phyloP scores from a whole-genome alignment of 2,329 filamentous ascomycete genomes.

The Colletotrichum somersetense region DNA sequence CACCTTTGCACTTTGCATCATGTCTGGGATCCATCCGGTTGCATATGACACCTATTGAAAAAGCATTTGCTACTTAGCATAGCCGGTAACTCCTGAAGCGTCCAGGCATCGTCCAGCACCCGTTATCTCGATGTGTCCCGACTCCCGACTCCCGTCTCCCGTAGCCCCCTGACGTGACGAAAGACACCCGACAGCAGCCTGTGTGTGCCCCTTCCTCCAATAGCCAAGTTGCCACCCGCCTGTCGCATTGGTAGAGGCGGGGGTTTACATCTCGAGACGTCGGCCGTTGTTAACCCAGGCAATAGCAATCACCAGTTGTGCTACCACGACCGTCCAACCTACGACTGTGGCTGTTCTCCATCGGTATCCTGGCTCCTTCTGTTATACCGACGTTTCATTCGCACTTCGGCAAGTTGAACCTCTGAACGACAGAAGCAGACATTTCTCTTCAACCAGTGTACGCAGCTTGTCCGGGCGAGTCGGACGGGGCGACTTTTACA shows the following conservation, averaged over 20 bases:
- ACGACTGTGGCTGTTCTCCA: neutral
- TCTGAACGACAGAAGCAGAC: conserved; percentile 8
- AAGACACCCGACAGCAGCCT: conserved; percentile 10
- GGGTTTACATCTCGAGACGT: neutral
- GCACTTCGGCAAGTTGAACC: neutral
- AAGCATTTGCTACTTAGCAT: conserved; percentile 3
- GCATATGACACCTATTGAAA: neutral
- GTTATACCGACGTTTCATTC: neutral
- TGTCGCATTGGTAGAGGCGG: conserved; percentile 1
- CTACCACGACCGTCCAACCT: neutral
- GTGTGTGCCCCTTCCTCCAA: conserved; percentile 2
- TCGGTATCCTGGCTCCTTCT: neutral
- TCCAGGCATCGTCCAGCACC: conserved; percentile 6
- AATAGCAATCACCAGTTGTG: neutral
- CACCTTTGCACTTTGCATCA: conserved; percentile 26
- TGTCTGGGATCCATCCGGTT: conserved; percentile 9
- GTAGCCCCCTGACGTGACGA: conserved; percentile 15
- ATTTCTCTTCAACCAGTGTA: conserved; percentile 18
- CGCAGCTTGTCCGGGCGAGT: conserved; percentile 34
- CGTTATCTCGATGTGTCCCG: conserved; percentile 12
- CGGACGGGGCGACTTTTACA: conserved; percentile 37
- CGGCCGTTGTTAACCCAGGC: conserved; percentile 18
- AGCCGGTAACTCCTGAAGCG: conserved; percentile 3
- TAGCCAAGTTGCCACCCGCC: conserved; percentile 3
- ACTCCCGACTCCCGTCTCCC: neutral